Evolutionary conservation across 257 asterid species (phyloP), one percentile per base, ranked within the genome.

Genomic region (Rehmannia glutinosa): DNA sequence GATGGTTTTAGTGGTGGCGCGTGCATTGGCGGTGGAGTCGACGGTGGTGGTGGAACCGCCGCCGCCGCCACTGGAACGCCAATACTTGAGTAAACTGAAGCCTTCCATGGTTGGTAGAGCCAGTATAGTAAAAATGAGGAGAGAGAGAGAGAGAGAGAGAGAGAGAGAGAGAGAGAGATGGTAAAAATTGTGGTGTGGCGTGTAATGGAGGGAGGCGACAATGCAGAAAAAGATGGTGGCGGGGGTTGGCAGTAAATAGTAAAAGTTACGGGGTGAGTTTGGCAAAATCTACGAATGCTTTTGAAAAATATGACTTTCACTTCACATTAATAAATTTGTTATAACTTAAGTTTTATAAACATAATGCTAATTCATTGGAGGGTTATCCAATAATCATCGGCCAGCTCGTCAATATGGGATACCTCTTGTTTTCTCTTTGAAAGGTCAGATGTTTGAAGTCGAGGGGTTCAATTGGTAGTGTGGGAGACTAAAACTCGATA

Each of bases 21-120:
- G 58, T 1, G 80, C 42, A 36, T 52, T 25, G 57, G 73, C 19
- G 41, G 45, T 32, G 72, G 81, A 43, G 57, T n/a, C 46, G 0
- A 27, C 30, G 45, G 46, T 11, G 75, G 80, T 24, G 75, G 70
- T 15, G 72, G 61, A 64, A n/a, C 8, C 45, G 30, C 68, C 36
- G 36, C 17, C 61, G 53, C 33, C 62, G 65, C 50, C 63, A 6
- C 38, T 53, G 28, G 82, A 23, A 16, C 80, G 87, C 87, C 87
- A 82, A 28, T 78, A 82, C 13, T 78, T 82, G 68, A 82, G 87
- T n/a, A 78, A 47, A 41, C 80, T 79, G 82, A 82, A 82, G 60
- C 79, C 79, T 51, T 82, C 87, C 87, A 82, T 82, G 12, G 84
- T 82, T 27, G 87, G 82, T 52, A 82, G 74, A 82, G 87, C 84